These are phyloP conservation scores for Naganishia cerealis DNA, from an alignment of 1,284 basidiomycete species.

Conservation along the genomic window DNA sequence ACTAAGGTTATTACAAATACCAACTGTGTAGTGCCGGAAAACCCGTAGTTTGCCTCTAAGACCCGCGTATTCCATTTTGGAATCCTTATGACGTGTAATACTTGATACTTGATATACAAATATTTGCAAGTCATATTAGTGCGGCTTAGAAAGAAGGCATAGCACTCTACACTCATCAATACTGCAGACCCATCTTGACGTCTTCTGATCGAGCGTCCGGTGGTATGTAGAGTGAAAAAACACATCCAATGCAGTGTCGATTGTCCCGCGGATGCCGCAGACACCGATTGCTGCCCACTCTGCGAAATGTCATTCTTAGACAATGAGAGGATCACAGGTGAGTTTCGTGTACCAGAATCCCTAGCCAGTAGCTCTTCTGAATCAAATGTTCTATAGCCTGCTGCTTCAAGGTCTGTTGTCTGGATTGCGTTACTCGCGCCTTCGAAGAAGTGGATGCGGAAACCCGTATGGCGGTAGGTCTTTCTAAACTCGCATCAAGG, in stretches of 20 bases:
- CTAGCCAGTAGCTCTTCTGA: background rate
- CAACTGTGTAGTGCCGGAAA: too few species aligned
- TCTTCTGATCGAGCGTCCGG: background rate
- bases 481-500: background rate
- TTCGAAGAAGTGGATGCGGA: conserved; percentile 35
- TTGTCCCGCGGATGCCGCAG: conserved; percentile 29
- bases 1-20: too few species aligned
- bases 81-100: too few species aligned
- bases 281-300: conserved; percentile 41
- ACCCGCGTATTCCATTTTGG: too few species aligned
- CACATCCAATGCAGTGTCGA: conserved; percentile 21
- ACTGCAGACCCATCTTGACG: background rate
- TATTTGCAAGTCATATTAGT: too few species aligned
- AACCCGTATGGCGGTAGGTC: conserved; percentile 2
- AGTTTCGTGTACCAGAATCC: background rate
- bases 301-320: conserved; percentile 45
- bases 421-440: conserved; percentile 44
- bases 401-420: conserved; percentile 50
- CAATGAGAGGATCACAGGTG: conserved; percentile 43
- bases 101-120: too few species aligned
- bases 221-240: conserved; percentile 2
- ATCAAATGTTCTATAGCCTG: conserved; percentile 2
- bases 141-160: too few species aligned
- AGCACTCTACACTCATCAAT: background rate
- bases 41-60: too few species aligned